These are phyloP conservation scores for Neolentinus lepideus DNA, from an alignment of 1,284 basidiomycete genomes.

Conservation along the genomic window DNA sequence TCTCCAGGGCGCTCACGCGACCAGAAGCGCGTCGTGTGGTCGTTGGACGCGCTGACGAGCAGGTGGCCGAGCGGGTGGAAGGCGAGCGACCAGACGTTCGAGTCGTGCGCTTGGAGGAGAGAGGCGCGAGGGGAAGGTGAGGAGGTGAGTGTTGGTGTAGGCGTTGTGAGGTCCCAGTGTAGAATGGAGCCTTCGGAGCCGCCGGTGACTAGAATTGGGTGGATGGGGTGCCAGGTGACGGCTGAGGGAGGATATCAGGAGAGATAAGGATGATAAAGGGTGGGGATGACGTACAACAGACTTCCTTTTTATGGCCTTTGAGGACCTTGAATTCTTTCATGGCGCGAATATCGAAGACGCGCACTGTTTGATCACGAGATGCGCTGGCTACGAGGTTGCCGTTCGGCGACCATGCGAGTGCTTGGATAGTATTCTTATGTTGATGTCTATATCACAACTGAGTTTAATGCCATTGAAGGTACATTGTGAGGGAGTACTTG, in stretches of 20 bases:
- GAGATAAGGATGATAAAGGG: constrained; percentile 1
- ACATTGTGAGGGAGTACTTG: constrained; percentile 29
- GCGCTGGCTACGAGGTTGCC: constrained; percentile 93
- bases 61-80: constrained; percentile 97
- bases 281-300: constrained; percentile 73
- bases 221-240: constrained; percentile 92
- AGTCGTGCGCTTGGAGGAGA: constrained; percentile 92
- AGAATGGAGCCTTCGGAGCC: constrained; percentile 91
- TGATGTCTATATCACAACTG: constrained; percentile 59
- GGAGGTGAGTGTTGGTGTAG: constrained; percentile 24
- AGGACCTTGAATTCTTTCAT: constrained; percentile 93
- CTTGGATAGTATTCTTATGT: constrained; percentile 96
- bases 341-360: constrained; percentile 96
- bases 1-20: constrained; percentile 81
- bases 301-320: constrained; percentile 95
- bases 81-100: constrained; percentile 92
- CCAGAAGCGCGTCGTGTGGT: constrained; percentile 98
- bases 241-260: constrained; percentile 35
- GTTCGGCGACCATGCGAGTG: constrained; percentile 87
- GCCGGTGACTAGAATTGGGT: constrained; percentile 88
- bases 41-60: constrained; percentile 88
- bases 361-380: constrained; percentile 88
- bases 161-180: constrained; percentile 81
- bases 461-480: not conserved
- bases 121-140: constrained; percentile 61